These are phyloP conservation scores for Cryptococcus floricola DNA, from an alignment of 1,284 basidiomycete species.

Conservation along the genomic window DNA sequence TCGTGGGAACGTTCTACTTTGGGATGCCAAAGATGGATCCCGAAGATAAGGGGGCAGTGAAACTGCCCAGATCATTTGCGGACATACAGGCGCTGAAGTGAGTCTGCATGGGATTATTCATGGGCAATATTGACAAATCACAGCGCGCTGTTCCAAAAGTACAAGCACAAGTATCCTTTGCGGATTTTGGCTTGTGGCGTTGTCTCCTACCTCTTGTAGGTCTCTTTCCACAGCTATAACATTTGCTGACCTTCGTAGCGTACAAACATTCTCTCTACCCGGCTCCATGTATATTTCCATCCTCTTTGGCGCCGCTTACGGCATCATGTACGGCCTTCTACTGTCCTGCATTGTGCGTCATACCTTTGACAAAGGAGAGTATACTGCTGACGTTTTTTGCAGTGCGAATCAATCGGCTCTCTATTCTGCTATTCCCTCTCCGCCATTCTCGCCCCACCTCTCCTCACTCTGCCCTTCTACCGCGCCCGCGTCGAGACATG, in stretches of 20 bases:
- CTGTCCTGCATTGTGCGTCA: slow-evolving; percentile 69
- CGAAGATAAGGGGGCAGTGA: slow-evolving; percentile 65
- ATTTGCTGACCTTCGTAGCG: slow-evolving; percentile 51
- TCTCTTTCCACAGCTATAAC: slow-evolving; percentile 34
- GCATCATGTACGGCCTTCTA: slow-evolving; percentile 79
- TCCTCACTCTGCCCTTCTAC: slow-evolving; percentile 80
- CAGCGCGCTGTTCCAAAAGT: slow-evolving; percentile 72
- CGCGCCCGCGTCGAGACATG: slow-evolving; percentile 46
- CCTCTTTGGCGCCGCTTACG: slow-evolving; percentile 93
- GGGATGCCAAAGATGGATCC: slow-evolving; percentile 70
- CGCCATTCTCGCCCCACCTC: slow-evolving; percentile 79
- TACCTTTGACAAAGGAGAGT: background rate
- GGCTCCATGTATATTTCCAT: slow-evolving; percentile 99
- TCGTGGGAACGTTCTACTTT: slow-evolving; percentile 70
- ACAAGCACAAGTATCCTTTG: slow-evolving; percentile 75
- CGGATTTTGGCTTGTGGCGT: slow-evolving; percentile 78
- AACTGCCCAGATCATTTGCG: slow-evolving; percentile 75
- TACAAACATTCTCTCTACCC: slow-evolving; percentile 94
- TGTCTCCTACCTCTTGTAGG: slow-evolving; percentile 84
- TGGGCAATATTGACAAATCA: background rate
- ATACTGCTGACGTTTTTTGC: background rate
- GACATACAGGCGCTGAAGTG: slow-evolving; percentile 75
- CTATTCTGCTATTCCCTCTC: slow-evolving; percentile 91
- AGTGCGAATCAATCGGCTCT: slow-evolving; percentile 84
- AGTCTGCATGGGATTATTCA: slow-evolving; percentile 10